phyloP scores from a whole-genome alignment of 106 monocot genomes.

The Dendrobium catenatum region DNA sequence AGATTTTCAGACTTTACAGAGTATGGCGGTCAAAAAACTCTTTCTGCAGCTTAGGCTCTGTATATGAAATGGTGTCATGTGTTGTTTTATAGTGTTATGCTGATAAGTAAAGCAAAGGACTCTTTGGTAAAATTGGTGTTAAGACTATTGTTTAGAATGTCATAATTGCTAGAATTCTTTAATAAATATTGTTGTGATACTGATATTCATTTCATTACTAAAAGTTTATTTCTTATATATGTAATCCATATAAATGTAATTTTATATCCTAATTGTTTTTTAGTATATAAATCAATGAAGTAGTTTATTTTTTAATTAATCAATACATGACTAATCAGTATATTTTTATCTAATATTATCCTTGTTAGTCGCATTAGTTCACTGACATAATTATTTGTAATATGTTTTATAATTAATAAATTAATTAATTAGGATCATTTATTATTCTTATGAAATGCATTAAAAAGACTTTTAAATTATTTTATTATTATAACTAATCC shows the following conservation, averaged over 20 bases:
- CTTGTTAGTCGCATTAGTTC: neutral
- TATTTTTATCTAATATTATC: neutral
- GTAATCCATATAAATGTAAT: neutral
- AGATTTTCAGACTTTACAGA: neutral
- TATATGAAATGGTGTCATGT: neutral
- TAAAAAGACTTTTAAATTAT: too few relatives aligned
- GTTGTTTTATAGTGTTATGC: neutral
- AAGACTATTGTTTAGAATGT: neutral
- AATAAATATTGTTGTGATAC: neutral
- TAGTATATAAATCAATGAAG: neutral
- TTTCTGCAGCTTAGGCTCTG: neutral
- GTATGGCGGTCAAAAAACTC: neutral
- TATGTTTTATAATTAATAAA: neutral
- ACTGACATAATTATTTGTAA: neutral
- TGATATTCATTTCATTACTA: neutral
- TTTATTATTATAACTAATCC: too few relatives aligned
- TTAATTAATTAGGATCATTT: neutral
- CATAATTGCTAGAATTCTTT: neutral
- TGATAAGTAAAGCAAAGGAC: neutral
- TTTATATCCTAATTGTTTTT: neutral
- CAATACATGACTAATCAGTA: neutral
- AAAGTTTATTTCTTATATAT: neutral
- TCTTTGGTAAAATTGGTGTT: neutral
- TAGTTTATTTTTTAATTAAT: neutral
- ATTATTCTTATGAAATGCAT: too few relatives aligned